phyloP scores from a whole-genome alignment of 164 flowering plant species.

The Annona squamosa region DNA sequence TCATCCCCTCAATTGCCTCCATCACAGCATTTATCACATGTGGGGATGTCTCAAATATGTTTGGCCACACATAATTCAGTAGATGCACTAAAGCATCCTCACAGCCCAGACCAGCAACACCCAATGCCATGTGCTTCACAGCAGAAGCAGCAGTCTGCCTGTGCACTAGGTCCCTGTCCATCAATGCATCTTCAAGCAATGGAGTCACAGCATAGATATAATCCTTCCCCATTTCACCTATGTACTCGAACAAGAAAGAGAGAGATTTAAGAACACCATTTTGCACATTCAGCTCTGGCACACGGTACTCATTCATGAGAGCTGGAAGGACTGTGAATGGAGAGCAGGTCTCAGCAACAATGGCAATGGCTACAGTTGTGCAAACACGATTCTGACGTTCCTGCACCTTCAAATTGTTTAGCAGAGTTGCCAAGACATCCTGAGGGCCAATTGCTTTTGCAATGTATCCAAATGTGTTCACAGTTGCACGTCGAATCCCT shows the following conservation, averaged over 20 bases:
- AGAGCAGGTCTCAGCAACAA: slow-evolving; percentile 97
- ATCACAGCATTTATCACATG: slow-evolving; percentile 96
- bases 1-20: slow-evolving; percentile 99
- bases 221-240: slow-evolving; percentile 99
- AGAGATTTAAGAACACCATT: slow-evolving; percentile 93
- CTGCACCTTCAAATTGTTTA: slow-evolving; percentile 96
- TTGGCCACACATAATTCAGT: slow-evolving; percentile 88
- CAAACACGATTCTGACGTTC: slow-evolving; percentile 99
- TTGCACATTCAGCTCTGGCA: slow-evolving; percentile 96
- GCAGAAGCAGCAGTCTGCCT: slow-evolving; percentile 98
- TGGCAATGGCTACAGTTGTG: slow-evolving; percentile 97
- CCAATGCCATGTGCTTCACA: slow-evolving; percentile 96
- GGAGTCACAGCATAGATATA: slow-evolving; percentile 99
- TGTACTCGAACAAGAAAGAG: slow-evolving; percentile 90
- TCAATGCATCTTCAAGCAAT: slow-evolving; percentile 90
- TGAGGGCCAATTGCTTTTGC: slow-evolving; percentile 99
- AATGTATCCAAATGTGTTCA: slow-evolving; percentile 96
- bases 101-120: slow-evolving; percentile 92
- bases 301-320: slow-evolving; percentile 95
- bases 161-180: slow-evolving; percentile 96
- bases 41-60: slow-evolving; percentile 96
- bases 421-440: slow-evolving; percentile 86
- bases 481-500: slow-evolving; percentile 93
- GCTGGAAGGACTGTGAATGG: slow-evolving; percentile 97
- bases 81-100: slow-evolving; percentile 91